Conservation (phyloP, 2,329 filamentous ascomycete species). For the Didymella pinodella region DNA sequence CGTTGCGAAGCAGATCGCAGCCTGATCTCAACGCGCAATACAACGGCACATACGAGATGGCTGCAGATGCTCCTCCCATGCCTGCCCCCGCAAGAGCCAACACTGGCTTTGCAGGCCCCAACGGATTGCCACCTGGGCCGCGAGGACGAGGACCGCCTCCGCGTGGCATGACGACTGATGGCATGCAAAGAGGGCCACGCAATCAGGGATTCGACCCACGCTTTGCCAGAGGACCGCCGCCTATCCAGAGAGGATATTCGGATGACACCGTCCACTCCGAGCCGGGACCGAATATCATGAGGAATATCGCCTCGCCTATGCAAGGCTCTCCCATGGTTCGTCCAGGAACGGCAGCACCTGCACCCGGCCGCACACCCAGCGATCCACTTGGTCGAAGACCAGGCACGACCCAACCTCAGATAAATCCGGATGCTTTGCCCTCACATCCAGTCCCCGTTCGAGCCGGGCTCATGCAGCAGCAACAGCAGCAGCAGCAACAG, state of each 20-base stretch:
- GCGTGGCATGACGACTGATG: constrained; percentile 34
- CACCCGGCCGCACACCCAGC: constrained; percentile 35
- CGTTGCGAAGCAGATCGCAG: constrained; percentile 71
- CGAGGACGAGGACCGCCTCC: constrained; percentile 41
- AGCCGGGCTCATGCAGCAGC: constrained; percentile 56
- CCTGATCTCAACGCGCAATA: constrained; percentile 62
- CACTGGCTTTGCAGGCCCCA: constrained; percentile 47
- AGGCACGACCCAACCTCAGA: constrained; percentile 52
- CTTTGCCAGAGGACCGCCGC: constrained; percentile 39
- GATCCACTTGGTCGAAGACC: constrained; percentile 43
- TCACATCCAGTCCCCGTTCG: constrained; percentile 64
- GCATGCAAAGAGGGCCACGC: constrained; percentile 8
- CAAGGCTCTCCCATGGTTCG: constrained; percentile 38
- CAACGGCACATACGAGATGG: constrained; percentile 72
- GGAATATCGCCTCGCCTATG: constrained; percentile 40
- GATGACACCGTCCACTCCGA: constrained; percentile 49
- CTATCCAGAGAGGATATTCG: constrained; percentile 47
- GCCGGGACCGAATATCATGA: constrained; percentile 44
- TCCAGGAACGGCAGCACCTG: constrained; percentile 45
- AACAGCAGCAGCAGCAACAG: constrained; percentile 7
- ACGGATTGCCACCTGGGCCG: constrained; percentile 38
- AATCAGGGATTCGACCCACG: constrained; percentile 36
- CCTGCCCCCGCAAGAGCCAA: constrained; percentile 59
- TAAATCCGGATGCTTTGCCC: constrained; percentile 64
- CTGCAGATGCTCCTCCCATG: constrained; percentile 63